phyloP scores from a whole-genome alignment of 1,284 basidiomycete genomes.

The Grifola frondosa region DNA sequence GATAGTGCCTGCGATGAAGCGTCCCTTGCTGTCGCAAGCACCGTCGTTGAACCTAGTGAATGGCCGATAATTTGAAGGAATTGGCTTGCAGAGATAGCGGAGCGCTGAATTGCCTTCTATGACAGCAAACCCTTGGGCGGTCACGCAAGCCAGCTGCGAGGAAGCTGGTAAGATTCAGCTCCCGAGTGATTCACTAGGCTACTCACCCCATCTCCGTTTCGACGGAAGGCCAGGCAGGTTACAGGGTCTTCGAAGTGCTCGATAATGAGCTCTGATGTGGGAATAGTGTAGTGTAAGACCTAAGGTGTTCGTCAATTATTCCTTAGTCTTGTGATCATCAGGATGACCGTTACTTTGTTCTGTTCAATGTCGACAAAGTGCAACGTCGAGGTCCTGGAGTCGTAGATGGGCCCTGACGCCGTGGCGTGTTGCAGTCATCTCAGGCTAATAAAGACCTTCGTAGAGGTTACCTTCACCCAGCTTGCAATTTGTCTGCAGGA shows the following conservation, averaged over 20 bases:
- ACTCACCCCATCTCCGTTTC: constrained; percentile 45
- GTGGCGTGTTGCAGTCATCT: constrained; percentile 4
- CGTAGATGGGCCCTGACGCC: constrained; percentile 58
- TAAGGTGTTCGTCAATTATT: constrained; percentile 22
- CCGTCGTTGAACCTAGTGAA: constrained; percentile 70
- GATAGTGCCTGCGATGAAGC: constrained; percentile 65
- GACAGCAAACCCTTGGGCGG: constrained; percentile 52
- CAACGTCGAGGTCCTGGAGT: constrained; percentile 47
- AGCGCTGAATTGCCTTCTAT: constrained; percentile 44
- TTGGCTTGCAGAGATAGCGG: constrained; percentile 48
- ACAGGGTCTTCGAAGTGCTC: constrained; percentile 53
- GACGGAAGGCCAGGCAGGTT: constrained; percentile 53
- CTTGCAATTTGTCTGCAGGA: constrained; percentile 55
- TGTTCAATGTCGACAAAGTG: constrained; percentile 70
- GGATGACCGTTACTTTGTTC: constrained; percentile 42
- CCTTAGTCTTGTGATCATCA: background rate
- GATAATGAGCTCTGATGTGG: constrained; percentile 37
- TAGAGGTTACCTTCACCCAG: constrained; percentile 58
- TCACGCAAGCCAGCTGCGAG: constrained; percentile 53
- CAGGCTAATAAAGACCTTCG: background rate
- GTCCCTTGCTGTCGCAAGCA: constrained; percentile 60
- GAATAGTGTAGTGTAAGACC: constrained; percentile 55
- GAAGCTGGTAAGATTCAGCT: constrained; percentile 1
- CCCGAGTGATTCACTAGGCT: too few species aligned
- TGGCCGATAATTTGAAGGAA: constrained; percentile 40